phyloP scores from a whole-genome alignment of 2,329 filamentous ascomycete species.

The Aureobasidium sp. region DNA sequence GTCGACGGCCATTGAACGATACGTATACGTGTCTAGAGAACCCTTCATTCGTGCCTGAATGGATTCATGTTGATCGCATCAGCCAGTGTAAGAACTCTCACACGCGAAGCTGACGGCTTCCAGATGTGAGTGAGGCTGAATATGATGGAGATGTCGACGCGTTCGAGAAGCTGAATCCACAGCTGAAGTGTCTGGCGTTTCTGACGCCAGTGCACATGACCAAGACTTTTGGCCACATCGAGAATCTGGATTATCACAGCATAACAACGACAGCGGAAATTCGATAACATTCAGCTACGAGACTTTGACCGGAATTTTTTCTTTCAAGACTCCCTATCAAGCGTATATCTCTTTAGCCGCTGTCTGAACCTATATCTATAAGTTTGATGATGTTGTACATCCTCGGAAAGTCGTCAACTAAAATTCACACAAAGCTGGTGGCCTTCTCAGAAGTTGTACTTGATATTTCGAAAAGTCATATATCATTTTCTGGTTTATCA shows the following conservation, averaged over 20 bases:
- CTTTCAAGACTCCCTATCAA: no score
- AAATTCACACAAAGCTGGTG: not conserved
- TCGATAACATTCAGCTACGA: not conserved
- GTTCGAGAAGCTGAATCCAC: not conserved
- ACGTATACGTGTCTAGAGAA: no score
- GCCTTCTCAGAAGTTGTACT: no score
- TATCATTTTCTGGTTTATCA: not conserved
- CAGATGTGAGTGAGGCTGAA: not conserved
- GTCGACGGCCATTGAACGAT: not conserved
- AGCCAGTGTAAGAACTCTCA: no score
- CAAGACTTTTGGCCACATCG: not conserved
- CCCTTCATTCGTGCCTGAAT: no score
- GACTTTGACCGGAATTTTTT: no score
- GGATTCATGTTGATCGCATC: not conserved
- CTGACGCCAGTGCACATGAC: not conserved
- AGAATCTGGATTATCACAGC: not conserved
- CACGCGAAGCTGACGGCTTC: not conserved
- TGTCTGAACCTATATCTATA: no score
- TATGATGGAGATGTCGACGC: not conserved
- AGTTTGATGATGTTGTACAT: no score
- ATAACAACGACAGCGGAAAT: not conserved
- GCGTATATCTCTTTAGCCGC: no score
- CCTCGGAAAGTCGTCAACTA: not conserved
- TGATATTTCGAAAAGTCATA: not conserved
- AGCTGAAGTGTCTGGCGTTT: not conserved